phyloP scores from a whole-genome alignment of 495 filamentous ascomycete genomes.

The Lophium mytilinum region DNA sequence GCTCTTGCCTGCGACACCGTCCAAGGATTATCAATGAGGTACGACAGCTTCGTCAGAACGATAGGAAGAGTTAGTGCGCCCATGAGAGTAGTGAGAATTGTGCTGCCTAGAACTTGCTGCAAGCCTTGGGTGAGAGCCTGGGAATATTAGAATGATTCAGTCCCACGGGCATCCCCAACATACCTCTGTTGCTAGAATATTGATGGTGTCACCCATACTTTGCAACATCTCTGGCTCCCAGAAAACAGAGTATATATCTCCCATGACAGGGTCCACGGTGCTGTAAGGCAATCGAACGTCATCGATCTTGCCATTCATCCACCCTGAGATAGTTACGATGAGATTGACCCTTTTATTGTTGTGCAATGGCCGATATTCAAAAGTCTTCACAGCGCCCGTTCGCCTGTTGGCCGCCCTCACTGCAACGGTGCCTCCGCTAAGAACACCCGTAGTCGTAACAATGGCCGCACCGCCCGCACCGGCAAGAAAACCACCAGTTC shows the following conservation, averaged over 20 bases:
- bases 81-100: constrained; percentile 83
- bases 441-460: constrained; percentile 83
- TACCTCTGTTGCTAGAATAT: constrained; percentile 96
- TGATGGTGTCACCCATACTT: constrained; percentile 96
- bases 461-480: constrained; percentile 88
- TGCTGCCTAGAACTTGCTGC: constrained; percentile 90
- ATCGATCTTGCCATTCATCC: constrained; percentile 97
- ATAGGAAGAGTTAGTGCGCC: constrained; percentile 87
- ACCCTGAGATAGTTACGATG: constrained; percentile 91
- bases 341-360: constrained; percentile 97
- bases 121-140: constrained; percentile 91
- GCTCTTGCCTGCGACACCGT: constrained; percentile 87
- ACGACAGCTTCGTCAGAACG: constrained; percentile 87
- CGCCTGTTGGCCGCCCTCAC: constrained; percentile 75
- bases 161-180: constrained; percentile 21
- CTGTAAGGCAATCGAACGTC: constrained; percentile 92
- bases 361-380: constrained; percentile 92
- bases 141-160: background rate
- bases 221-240: constrained; percentile 99
- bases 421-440: constrained; percentile 79
- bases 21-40: constrained; percentile 98
- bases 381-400: constrained; percentile 86
- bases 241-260: constrained; percentile 91
- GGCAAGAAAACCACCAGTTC: constrained; percentile 81
- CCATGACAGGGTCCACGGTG: constrained; percentile 96